phyloP scores from a whole-genome alignment of 192 early-diverging fungal genomes.

The Rhizophlyctis rosea region DNA sequence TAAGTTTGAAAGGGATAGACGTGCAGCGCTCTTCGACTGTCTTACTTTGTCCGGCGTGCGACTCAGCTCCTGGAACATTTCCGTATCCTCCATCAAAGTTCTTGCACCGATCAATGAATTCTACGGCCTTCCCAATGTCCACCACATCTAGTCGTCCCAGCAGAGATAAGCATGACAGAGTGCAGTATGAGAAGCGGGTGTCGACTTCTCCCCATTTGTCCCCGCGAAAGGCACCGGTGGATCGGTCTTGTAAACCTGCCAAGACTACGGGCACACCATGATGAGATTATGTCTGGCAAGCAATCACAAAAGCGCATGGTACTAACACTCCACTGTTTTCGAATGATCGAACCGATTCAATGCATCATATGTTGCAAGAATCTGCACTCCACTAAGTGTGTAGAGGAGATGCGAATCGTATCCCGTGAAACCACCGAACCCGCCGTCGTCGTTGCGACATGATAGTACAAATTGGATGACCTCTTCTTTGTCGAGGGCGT shows the following conservation, averaged over 20 bases:
- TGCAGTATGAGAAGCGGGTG: slow-evolving; percentile 87
- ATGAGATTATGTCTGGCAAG: not conserved
- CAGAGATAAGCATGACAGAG: slow-evolving; percentile 75
- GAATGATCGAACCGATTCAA: slow-evolving; percentile 70
- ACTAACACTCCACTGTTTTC: slow-evolving; percentile 67
- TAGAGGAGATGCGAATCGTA: slow-evolving; percentile 92
- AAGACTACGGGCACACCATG: not conserved
- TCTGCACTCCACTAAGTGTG: slow-evolving; percentile 88
- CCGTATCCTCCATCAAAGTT: slow-evolving; percentile 99
- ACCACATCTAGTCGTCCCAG: slow-evolving; percentile 66
- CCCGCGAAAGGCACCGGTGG: slow-evolving; percentile 80
- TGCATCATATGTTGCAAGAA: slow-evolving; percentile 77
- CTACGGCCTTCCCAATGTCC: slow-evolving; percentile 61
- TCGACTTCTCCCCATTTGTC: slow-evolving; percentile 94
- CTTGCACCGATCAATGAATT: slow-evolving; percentile 71
- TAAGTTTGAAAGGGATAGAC: slow-evolving; percentile 13
- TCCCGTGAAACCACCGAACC: slow-evolving; percentile 81
- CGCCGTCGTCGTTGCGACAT: slow-evolving; percentile 79
- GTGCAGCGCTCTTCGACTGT: not conserved
- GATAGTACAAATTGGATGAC: slow-evolving; percentile 76
- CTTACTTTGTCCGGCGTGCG: slow-evolving; percentile 79
- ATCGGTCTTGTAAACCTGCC: slow-evolving; percentile 6
- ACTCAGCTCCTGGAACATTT: slow-evolving; percentile 82
- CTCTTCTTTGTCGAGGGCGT: slow-evolving; percentile 65
- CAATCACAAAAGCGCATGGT: slow-evolving; percentile 2